A percentile compares a stretch with the other conserved stretches of the same genome.
These are phyloP conservation scores for Nigrospora sphaerica DNA, from an alignment of 2,329 filamentous ascomycete species.

Conservation along the genomic window DNA sequence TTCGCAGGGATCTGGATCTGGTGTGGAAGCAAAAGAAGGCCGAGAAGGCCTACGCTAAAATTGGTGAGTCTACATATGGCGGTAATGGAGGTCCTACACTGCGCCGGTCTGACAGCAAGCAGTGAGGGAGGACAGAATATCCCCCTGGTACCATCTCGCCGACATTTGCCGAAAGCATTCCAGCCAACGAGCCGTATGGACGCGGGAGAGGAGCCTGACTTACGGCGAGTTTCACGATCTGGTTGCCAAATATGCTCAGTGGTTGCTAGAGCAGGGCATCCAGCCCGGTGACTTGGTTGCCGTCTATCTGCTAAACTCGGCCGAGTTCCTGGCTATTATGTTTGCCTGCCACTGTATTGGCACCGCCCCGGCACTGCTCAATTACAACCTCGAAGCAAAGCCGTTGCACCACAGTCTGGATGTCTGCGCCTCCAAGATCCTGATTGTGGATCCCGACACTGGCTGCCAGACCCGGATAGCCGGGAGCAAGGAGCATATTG, in stretches of 20 bases:
- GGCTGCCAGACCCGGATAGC: constrained; percentile 46
- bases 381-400: constrained; percentile 55
- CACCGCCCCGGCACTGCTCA: constrained; percentile 59
- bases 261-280: constrained; percentile 49
- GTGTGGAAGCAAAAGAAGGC: constrained; percentile 29
- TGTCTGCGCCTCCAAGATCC: constrained; percentile 42
- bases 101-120: constrained; percentile 2
- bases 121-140: constrained; percentile 42
- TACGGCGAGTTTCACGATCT: constrained; percentile 44
- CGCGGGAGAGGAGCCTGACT: constrained; percentile 48
- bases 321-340: constrained; percentile 57
- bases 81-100: background rate
- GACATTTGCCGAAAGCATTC: constrained; percentile 39
- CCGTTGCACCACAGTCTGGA: constrained; percentile 55
- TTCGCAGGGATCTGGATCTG: constrained; percentile 47
- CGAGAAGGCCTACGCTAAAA: constrained; percentile 33
- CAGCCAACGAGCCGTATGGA: constrained; percentile 55
- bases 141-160: constrained; percentile 57
- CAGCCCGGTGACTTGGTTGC: constrained; percentile 49
- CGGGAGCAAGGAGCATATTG: constrained; percentile 42
- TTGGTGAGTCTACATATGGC: constrained; percentile 26
- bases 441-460: constrained; percentile 48
- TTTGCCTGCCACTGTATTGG: constrained; percentile 56
- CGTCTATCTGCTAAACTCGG: constrained; percentile 56
- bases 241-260: constrained; percentile 49